These are phyloP conservation scores for Viola pubescens DNA, from an alignment of 441 rosid genomes.

Conservation along the genomic window DNA sequence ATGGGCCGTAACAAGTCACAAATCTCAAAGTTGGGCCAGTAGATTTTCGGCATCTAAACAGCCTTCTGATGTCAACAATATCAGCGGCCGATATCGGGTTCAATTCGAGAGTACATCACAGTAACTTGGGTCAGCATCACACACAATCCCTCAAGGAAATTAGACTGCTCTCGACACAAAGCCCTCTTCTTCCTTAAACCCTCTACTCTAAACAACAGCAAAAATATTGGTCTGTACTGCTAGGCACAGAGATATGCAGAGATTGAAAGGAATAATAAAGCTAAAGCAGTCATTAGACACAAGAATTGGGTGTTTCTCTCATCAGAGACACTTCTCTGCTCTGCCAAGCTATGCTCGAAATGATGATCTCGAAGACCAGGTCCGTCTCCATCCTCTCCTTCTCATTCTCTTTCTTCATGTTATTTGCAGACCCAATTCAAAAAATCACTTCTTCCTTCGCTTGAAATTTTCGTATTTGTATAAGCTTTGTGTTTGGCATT, in stretches of 20 bases:
- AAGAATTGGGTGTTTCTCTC: slow-evolving; percentile 30
- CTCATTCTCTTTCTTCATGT: not conserved
- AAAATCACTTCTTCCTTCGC: not conserved
- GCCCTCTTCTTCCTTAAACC: no score
- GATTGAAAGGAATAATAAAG: slow-evolving; percentile 39
- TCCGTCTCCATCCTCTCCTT: slow-evolving; percentile 11
- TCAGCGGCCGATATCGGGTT: no score
- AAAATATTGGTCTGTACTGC: not conserved
- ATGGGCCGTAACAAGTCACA: no score
- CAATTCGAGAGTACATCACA: no score
- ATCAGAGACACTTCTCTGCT: slow-evolving; percentile 52
- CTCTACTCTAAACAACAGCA: no score
- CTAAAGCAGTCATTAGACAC: slow-evolving; percentile 28
- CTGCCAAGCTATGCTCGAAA: slow-evolving; percentile 41
- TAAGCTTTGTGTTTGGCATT: not conserved
- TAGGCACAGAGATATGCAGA: slow-evolving; percentile 39
- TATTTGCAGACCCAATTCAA: not conserved
- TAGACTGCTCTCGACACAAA: no score
- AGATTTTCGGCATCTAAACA: no score
- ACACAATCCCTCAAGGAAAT: no score
- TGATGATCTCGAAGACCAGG: slow-evolving; percentile 63
- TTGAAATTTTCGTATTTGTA: not conserved
- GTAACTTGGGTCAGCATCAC: no score
- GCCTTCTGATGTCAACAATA: no score
- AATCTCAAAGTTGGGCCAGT: no score